A percentile compares a stretch with the other conserved stretches of the same genome.
Evolutionary conservation across 2,329 filamentous ascomycete species (phyloP).

Genomic region (Penicillium verrucosum): DNA sequence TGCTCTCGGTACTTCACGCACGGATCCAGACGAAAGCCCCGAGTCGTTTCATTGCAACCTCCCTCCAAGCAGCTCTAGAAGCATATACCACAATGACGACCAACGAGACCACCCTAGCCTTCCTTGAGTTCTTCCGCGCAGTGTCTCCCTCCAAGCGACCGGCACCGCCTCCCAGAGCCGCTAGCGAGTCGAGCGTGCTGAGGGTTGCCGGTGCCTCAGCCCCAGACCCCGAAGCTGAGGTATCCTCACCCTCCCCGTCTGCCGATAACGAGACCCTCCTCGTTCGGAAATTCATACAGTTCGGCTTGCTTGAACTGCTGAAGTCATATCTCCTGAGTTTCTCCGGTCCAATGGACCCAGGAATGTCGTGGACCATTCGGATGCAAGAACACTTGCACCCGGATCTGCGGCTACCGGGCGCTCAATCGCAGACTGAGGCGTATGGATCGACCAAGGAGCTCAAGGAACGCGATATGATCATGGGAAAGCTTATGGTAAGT

Average conservation of each 20-base stretch:
- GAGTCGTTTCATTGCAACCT: slow-evolving; percentile 62
- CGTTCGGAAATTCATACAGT: slow-evolving; percentile 56
- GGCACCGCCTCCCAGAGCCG: slow-evolving; percentile 56
- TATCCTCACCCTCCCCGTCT: slow-evolving; percentile 37
- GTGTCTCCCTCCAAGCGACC: slow-evolving; percentile 58
- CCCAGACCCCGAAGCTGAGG: slow-evolving; percentile 58
- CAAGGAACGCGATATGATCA: slow-evolving; percentile 52
- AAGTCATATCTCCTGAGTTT: slow-evolving; percentile 57
- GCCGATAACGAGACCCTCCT: slow-evolving; percentile 49
- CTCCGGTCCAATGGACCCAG: slow-evolving; percentile 34
- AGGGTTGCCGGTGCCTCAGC: slow-evolving; percentile 38
- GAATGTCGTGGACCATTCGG: slow-evolving; percentile 46
- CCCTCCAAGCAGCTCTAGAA: slow-evolving; percentile 58
- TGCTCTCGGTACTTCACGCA: slow-evolving; percentile 58
- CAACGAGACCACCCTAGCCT: slow-evolving; percentile 55
- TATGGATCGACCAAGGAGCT: slow-evolving; percentile 51
- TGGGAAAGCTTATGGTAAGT: slow-evolving; percentile 55
- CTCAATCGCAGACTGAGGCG: slow-evolving; percentile 50
- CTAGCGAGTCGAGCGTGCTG: slow-evolving; percentile 47
- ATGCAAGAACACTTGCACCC: slow-evolving; percentile 59
- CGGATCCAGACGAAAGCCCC: slow-evolving; percentile 63
- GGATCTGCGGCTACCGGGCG: slow-evolving; percentile 48
- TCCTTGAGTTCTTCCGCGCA: slow-evolving; percentile 57
- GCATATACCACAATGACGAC: slow-evolving; percentile 57
- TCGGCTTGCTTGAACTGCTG: slow-evolving; percentile 59